Conservation (phyloP, 2,329 filamentous ascomycete genomes). For the Macrophomina tecta region DNA sequence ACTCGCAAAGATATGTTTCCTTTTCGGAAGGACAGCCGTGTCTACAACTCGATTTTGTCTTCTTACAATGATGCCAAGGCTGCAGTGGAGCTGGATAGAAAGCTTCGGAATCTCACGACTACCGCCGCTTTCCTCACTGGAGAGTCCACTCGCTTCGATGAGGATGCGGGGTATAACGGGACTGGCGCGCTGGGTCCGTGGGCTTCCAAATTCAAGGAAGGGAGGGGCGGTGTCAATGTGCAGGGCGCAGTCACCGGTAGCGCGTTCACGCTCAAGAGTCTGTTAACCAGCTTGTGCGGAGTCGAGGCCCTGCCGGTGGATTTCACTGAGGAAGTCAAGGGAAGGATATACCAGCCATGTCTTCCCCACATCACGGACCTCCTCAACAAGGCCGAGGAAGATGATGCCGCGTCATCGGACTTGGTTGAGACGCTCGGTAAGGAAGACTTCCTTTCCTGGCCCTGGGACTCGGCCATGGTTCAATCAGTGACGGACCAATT, state of each 20-base stretch:
- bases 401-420: neutral
- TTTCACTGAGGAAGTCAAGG: constrained; percentile 45
- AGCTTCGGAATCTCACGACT: constrained; percentile 39
- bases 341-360: constrained; percentile 50
- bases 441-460: constrained; percentile 19
- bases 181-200: neutral
- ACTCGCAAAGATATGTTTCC: constrained; percentile 51
- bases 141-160: constrained; percentile 42
- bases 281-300: constrained; percentile 48
- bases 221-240: constrained; percentile 35
- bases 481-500: constrained; percentile 49
- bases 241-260: constrained; percentile 47
- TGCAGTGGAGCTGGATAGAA: constrained; percentile 34
- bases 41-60: constrained; percentile 40
- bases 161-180: constrained; percentile 9
- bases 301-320: constrained; percentile 49
- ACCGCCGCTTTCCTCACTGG: constrained; percentile 46
- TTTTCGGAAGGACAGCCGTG: constrained; percentile 41
- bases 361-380: constrained; percentile 46
- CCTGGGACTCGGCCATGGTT: constrained; percentile 34
- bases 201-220: constrained; percentile 12
- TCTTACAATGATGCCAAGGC: constrained; percentile 36
- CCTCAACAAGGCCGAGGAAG: constrained; percentile 38
- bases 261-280: constrained; percentile 48
- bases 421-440: neutral